Evolutionary conservation across 2,329 filamentous ascomycete species (phyloP).

Genomic region (Colletotrichum coccodes): DNA sequence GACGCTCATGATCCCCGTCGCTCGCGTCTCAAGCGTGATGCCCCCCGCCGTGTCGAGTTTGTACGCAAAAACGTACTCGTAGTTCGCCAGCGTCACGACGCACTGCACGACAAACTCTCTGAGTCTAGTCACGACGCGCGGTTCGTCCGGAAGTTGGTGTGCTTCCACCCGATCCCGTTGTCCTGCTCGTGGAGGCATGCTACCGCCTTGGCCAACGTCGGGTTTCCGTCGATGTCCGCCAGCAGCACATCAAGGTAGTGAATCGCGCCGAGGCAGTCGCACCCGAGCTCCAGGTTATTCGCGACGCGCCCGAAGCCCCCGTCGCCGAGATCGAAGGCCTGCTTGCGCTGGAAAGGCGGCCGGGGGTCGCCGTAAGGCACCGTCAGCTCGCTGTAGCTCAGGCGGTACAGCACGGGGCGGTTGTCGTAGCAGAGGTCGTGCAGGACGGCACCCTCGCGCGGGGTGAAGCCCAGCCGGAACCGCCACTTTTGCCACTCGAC

Average conservation of each 20-base stretch:
- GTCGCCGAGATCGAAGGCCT: constrained; percentile 79
- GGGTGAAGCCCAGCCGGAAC: constrained; percentile 76
- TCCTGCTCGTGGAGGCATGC: constrained; percentile 79
- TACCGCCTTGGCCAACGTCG: constrained; percentile 63
- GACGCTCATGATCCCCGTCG: constrained; percentile 73
- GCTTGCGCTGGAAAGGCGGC: constrained; percentile 73
- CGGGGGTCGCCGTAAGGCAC: constrained; percentile 76
- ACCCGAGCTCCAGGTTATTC: constrained; percentile 76
- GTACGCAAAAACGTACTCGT: constrained; percentile 69
- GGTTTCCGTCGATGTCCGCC: constrained; percentile 62
- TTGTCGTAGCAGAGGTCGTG: constrained; percentile 76
- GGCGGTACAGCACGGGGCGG: constrained; percentile 72
- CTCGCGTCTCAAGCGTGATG: constrained; percentile 70
- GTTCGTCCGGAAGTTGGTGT: constrained; percentile 74
- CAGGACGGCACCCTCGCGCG: constrained; percentile 75
- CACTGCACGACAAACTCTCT: constrained; percentile 75
- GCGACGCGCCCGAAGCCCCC: constrained; percentile 73
- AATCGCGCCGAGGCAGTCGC: constrained; percentile 76
- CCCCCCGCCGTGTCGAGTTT: constrained; percentile 71
- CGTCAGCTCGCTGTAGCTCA: constrained; percentile 76
- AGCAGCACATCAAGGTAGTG: constrained; percentile 70
- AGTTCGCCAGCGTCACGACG: constrained; percentile 76
- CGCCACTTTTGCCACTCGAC: constrained; percentile 75
- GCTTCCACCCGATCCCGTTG: constrained; percentile 77
- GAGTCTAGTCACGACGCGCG: constrained; percentile 69